Base-by-base conservation (phyloP, 2,329 filamentous ascomycete genomes). In the Annulohypoxylon truncatum region DNA sequence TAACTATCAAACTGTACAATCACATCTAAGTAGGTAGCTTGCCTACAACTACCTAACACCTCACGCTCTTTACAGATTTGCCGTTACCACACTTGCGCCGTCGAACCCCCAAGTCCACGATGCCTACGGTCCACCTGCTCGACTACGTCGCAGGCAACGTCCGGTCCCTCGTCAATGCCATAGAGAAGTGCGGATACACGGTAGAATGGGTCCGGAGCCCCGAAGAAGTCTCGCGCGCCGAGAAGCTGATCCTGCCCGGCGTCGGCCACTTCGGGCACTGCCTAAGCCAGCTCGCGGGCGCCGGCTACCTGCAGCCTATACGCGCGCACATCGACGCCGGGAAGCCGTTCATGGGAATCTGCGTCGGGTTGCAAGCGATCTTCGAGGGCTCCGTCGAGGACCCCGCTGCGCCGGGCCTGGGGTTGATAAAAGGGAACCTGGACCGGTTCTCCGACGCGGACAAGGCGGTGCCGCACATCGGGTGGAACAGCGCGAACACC, bases 261-360 rank as follows among this genome's bases (percentile, higher is more conserved):
- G 96, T 99, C 68, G 96, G 96, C 73, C 95, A 99, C 84, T 99
- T 98, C 75, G 96, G 96, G 66, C 94, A 99, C 84, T 99, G 96
- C 80, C 84, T 98, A 70, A 89, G 89, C 26, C 94, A 97, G 77
- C 89, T 99, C 72, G 84, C 90, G 13, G 86, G 89, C 42, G 93
- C 93, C 35, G 93, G 92, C 69, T 99, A 94, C 80, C 83, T 95
- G 58, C 91, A 93, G 64, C 92, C 94, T 8, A 90, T 99, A 70
- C 88, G 85, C 72, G 85, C 89, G 70, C 94, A 98, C 82, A 94
- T 99, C 74, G 85, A 89, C 55, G 87, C 91, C 12, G 94, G 94
- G n/a, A 98, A 98, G 80, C 94, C 95, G 12, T 98, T 99, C 77
- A 96, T 99, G 90, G 94, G 92, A 52, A 97, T 99, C 75, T 99